phyloP scores from a whole-genome alignment of 2,329 filamentous ascomycete species.

The Aspergillus persii region DNA sequence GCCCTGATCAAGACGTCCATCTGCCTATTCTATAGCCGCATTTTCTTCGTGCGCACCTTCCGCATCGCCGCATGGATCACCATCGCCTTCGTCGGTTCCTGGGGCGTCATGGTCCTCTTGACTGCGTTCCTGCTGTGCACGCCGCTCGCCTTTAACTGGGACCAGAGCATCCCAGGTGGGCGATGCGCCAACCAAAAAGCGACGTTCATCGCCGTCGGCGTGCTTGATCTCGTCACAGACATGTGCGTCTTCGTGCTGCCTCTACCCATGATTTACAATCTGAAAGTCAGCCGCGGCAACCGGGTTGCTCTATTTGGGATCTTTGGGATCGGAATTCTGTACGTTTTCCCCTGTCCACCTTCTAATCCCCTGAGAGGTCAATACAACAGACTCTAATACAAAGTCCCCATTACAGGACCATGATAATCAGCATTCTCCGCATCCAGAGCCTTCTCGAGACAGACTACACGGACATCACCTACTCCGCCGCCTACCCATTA shows the following conservation, averaged over 20 bases:
- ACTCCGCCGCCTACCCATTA: background rate
- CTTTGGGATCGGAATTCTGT: background rate
- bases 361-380: background rate
- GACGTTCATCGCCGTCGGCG: background rate
- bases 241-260: background rate
- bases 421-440: background rate
- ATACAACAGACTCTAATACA: background rate
- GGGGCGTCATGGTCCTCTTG: background rate
- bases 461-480: background rate
- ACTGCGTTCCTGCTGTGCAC: background rate
- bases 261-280: background rate
- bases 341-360: background rate
- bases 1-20: background rate
- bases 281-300: background rate
- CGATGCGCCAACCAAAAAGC: background rate
- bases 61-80: background rate
- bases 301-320: background rate
- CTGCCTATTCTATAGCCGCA: background rate
- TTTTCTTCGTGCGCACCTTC: background rate
- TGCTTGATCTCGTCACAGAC: background rate
- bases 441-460: background rate
- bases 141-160: background rate
- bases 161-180: background rate
- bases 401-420: background rate
- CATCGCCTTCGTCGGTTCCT: background rate